Percentiles rank a stretch among this genome's conserved stretches.
phyloP scores from a whole-genome alignment of 495 filamentous ascomycete genomes.

The Penicillium riverlandense region DNA sequence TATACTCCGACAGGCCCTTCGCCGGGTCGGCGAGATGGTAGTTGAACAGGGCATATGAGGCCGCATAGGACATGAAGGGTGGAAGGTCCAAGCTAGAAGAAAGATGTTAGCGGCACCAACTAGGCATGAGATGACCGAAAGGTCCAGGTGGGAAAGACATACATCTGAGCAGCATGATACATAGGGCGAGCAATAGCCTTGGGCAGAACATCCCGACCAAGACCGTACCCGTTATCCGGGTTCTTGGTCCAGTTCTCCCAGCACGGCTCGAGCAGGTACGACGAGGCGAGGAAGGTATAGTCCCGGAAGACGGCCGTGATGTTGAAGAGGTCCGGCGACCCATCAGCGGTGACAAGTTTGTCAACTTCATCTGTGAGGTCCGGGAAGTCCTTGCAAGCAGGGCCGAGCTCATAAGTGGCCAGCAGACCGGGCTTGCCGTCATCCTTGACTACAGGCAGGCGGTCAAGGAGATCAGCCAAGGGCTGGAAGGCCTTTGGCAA shows the following conservation, averaged over 20 bases:
- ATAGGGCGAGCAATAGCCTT: slow-evolving; percentile 65
- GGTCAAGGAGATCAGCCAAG: slow-evolving; percentile 61
- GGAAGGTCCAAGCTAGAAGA: slow-evolving; percentile 34
- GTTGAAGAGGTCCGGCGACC: slow-evolving; percentile 56
- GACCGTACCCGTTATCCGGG: slow-evolving; percentile 60
- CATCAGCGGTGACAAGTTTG: slow-evolving; percentile 46
- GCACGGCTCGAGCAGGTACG: slow-evolving; percentile 92
- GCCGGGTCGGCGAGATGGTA: slow-evolving; percentile 63
- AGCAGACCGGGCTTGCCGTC: slow-evolving; percentile 70
- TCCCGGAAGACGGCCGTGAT: slow-evolving; percentile 83
- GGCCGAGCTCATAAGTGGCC: slow-evolving; percentile 62
- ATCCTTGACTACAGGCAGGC: slow-evolving; percentile 65
- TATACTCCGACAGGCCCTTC: slow-evolving; percentile 55
- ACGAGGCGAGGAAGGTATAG: slow-evolving; percentile 82
- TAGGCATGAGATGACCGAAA: slow-evolving; percentile 1
- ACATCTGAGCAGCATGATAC: slow-evolving; percentile 71
- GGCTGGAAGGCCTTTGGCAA: slow-evolving; percentile 60
- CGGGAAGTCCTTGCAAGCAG: slow-evolving; percentile 58
- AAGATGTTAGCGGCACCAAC: too few relatives aligned
- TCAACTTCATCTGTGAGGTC: slow-evolving; percentile 67
- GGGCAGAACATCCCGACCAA: slow-evolving; percentile 65
- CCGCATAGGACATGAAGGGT: slow-evolving; percentile 96
- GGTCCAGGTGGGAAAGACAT: slow-evolving; percentile 27
- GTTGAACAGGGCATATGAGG: slow-evolving; percentile 86
- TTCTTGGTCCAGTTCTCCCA: slow-evolving; percentile 60